Base-by-base conservation (phyloP, 2,329 filamentous ascomycete species). In the Phyllosticta ampelicida region DNA sequence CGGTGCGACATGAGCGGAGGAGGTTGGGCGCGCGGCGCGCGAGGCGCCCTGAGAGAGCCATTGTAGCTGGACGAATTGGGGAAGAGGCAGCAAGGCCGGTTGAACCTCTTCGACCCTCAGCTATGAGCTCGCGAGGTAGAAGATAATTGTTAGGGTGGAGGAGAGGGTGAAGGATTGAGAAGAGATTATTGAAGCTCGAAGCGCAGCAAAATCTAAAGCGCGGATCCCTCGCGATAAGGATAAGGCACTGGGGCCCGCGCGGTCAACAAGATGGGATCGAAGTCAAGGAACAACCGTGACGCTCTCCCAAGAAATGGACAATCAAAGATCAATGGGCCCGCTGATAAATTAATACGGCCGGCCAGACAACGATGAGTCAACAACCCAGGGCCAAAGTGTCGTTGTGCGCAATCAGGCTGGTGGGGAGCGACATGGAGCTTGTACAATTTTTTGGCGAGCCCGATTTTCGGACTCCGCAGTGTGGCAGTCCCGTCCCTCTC, bases 21-120 rank as follows among this genome's bases (percentile, higher is more conserved):
- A 62, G 65, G 64, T 61, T 61, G 44, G 71, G 67, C 65, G 69
- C 66, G 68, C 71, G 71, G 65, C 71, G 70, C 68, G 69, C 69
- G 66, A 73, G 69, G 65, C 70, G 71, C 63, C 69, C 69, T 65
- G 70, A 72, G 65, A 73, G 67, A 68, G 71, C 70, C 71, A 73
- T 73, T 61, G 62, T 21, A 48, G 53, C 48, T 51, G 57, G 58
- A 58, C 56, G 55, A 60, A 59, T 16, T 49, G 44, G 26, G 48
- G 51, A 21, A 48, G 44, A 44, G 53, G 48, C 26, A n/a, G 11
- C 48, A 30, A 58, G 56, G 53, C 62, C 64, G 68, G 70, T 70
- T 67, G 67, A 63, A 63, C 53, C 57, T 59, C 57, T 51, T 55
- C 53, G 52, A 55, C 52, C 57, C 53, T 55, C 57, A 55, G 52